These are phyloP conservation scores for Pseudomonodictys pantanalensis DNA, from an alignment of 495 filamentous ascomycete species.

Conservation along the genomic window DNA sequence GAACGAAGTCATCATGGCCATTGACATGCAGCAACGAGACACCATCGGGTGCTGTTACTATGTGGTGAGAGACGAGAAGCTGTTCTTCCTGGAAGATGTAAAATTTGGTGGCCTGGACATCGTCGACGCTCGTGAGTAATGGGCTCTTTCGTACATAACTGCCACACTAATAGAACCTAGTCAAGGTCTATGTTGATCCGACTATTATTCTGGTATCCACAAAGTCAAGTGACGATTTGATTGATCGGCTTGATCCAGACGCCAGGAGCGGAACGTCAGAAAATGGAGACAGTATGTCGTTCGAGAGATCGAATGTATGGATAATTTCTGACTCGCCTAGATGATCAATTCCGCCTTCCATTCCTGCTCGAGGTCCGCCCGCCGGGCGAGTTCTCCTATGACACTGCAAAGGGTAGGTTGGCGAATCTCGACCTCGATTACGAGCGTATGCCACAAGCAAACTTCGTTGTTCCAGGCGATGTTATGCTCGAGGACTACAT, in stretches of 20 bases:
- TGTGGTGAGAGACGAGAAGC: constrained; percentile 64
- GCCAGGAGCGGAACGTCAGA: constrained; percentile 27
- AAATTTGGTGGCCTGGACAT: constrained; percentile 65
- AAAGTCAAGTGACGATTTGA: constrained; percentile 59
- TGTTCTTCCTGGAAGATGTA: constrained; percentile 82
- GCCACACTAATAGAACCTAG: constrained; percentile 32
- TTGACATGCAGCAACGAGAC: constrained; percentile 69
- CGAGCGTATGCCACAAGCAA: constrained; percentile 50
- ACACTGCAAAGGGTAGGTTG: constrained; percentile 66
- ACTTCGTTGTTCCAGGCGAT: constrained; percentile 55
- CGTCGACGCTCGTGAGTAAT: constrained; percentile 61
- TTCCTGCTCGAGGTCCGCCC: constrained; percentile 73
- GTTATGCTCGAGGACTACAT: constrained; percentile 48
- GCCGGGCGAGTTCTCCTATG: constrained; percentile 73
- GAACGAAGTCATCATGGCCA: constrained; percentile 78
- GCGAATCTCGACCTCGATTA: constrained; percentile 53
- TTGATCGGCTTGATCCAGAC: constrained; percentile 43
- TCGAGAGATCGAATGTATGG: background rate
- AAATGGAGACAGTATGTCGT: constrained; percentile 34
- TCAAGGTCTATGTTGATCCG: constrained; percentile 74
- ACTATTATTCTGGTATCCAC: constrained; percentile 75
- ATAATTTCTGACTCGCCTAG: constrained; percentile 12
- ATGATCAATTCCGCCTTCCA: constrained; percentile 50
- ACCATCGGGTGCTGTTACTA: constrained; percentile 89
- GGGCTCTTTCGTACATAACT: background rate